phyloP scores from a whole-genome alignment of 352 stramenopile genomes.

The Globisporangium abappressorium region DNA sequence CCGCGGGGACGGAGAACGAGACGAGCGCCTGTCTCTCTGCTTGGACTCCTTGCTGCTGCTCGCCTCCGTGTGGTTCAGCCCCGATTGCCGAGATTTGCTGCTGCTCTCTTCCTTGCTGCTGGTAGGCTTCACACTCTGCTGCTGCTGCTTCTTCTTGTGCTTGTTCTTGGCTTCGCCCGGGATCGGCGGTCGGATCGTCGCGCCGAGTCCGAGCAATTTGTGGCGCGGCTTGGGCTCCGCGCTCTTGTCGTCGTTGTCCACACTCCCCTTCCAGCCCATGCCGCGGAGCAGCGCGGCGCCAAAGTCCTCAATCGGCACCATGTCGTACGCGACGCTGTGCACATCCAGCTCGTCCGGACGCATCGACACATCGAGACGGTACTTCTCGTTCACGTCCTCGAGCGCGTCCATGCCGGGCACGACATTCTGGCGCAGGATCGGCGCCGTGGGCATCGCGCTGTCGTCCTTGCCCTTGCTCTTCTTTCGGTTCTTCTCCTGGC shows the following conservation, averaged over 20 bases:
- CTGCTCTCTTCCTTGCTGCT: slow-evolving; percentile 1
- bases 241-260: slow-evolving; percentile 43
- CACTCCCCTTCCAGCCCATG: slow-evolving; percentile 95
- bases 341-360: slow-evolving; percentile 83
- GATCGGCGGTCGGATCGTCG: slow-evolving; percentile 67
- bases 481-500: slow-evolving; percentile 20
- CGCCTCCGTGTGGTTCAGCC: slow-evolving; percentile 13
- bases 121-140: slow-evolving; percentile 5
- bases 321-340: slow-evolving; percentile 80
- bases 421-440: slow-evolving; percentile 73
- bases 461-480: slow-evolving; percentile 14
- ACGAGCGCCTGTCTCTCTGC: slow-evolving; percentile 10
- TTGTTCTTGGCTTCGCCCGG: slow-evolving; percentile 47
- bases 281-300: slow-evolving; percentile 93
- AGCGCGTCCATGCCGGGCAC: slow-evolving; percentile 66
- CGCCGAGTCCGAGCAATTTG: slow-evolving; percentile 91
- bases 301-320: slow-evolving; percentile 93
- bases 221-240: slow-evolving; percentile 75
- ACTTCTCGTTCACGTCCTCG: slow-evolving; percentile 78
- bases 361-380: slow-evolving; percentile 75
- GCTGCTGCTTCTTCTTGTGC: slow-evolving; percentile 21
- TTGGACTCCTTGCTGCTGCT: slow-evolving; percentile 4
- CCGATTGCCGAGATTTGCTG: slow-evolving; percentile 3
- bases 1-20: slow-evolving; percentile 14
- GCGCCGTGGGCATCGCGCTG: slow-evolving; percentile 17